Evolutionary conservation across 768 basidiomycete species (phyloP).

Genomic region (Tricholoma saponaceum): DNA sequence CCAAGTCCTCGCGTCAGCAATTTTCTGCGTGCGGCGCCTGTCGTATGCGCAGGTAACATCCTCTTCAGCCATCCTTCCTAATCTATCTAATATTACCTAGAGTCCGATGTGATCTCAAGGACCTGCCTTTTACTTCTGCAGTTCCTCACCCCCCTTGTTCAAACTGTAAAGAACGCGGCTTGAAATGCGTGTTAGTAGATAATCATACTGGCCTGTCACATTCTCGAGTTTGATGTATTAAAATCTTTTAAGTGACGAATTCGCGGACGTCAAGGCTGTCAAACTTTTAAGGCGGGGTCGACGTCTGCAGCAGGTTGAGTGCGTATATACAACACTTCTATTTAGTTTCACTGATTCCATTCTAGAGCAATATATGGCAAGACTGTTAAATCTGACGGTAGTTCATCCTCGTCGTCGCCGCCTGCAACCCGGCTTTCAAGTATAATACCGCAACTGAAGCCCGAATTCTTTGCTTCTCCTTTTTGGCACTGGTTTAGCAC

Average conservation of each 20-base stretch:
- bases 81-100: slow-evolving; percentile 31
- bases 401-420: slow-evolving; percentile 26
- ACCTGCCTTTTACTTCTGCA: slow-evolving; percentile 53
- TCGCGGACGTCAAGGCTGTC: slow-evolving; percentile 86
- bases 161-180: slow-evolving; percentile 84
- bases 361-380: slow-evolving; percentile 77
- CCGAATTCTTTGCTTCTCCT: slow-evolving; percentile 77
- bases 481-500: slow-evolving; percentile 85
- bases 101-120: slow-evolving; percentile 92
- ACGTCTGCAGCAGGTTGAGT: slow-evolving; percentile 84
- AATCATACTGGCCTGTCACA: background rate
- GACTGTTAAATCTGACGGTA: slow-evolving; percentile 40
- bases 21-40: slow-evolving; percentile 95
- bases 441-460: slow-evolving; percentile 67
- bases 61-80: background rate
- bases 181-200: slow-evolving; percentile 88
- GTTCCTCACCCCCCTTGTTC: slow-evolving; percentile 61
- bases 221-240: slow-evolving; percentile 4
- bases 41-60: slow-evolving; percentile 71
- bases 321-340: slow-evolving; percentile 24
- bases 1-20: slow-evolving; percentile 77
- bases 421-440: slow-evolving; percentile 40
- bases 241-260: slow-evolving; percentile 71
- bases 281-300: slow-evolving; percentile 79
- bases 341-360: slow-evolving; percentile 7